Evolutionary conservation across 345 rosid species (phyloP), one percentile per base, ranked within the genome.

Genomic region (Bruguiera sexangula): DNA sequence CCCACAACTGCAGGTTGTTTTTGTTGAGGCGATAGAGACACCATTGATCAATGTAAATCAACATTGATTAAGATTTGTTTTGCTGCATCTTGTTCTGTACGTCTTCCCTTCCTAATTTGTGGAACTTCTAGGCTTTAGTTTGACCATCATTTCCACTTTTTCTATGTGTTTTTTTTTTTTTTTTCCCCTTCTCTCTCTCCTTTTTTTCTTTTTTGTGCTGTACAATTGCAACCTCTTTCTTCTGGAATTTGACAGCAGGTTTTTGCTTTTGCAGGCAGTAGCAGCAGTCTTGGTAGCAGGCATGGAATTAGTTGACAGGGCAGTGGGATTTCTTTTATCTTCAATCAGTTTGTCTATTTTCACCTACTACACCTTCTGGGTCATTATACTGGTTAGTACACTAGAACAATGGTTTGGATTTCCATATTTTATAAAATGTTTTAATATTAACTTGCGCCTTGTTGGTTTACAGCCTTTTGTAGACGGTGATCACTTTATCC

Each of bases 331-430:
- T 50, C 63, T 95, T 36, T 63, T 95, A 62, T 78, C 96, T 24
- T 60, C 82, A 8, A 82, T 82, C 84, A 88, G 96, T 83, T 56
- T 95, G 77, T 85, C 96, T 55, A 83, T 89, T 53, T 95, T 91
- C 88, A 92, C 92, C 6, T 91, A 95, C 79, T 92, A 89, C 53
- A 91, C 97, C 26, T 95, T 95, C 71, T 95, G 99, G 99, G 96
- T 87, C 78, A 89, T 94, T 82, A 88, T 94, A 70, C 80, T 93
- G 87, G 98, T 91, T 8, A 83, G 85, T 69, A 10, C 32, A 26
- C 60, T 46, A 65, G 19, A 5, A 70, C 57, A 62, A 21, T n/a
- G 30, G 46, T 65, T 24, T n/a, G 10, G 18, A 50, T 67, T 13
- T 58, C 9, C 18, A 15, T 56, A 48, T 18, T 70, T 55, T 26